Evolutionary conservation across 495 filamentous ascomycete species (phyloP), one percentile per base, ranked within the genome.

Genomic region (Trichodelitschia bisporula): DNA sequence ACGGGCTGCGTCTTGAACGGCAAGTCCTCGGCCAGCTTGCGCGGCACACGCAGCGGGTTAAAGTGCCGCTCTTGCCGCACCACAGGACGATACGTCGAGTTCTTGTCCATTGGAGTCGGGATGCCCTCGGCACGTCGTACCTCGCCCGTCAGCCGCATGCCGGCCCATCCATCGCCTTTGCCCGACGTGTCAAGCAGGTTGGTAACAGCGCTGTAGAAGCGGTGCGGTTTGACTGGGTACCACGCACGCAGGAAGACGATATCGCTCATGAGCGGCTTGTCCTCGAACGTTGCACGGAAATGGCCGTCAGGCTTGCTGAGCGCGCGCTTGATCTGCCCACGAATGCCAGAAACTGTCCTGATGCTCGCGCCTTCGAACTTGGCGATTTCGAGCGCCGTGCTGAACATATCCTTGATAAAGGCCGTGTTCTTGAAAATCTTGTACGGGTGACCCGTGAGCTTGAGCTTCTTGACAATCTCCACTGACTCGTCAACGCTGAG

Each of bases 351-450:
- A 16, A 97, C 86, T 1, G 86, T 97, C 34, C 79, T 75, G 51
- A 97, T 84, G 27, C 73, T 68, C 6, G 86, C 86, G 21, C 86
- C 89, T 55, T 95, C 86, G 43, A 97, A 95, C 52, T 95, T 95
- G 48, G 86, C 84, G 35, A 95, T 80, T 47, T 97, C 86, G 10
- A 97, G 62, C 0, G 77, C 57, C 1, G 72, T 71, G 42, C 64
- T 82, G 59, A 97, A 97, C 86, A 97, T 97, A 49, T 93, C 79
- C 47, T 82, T 84, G 58, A 97, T 86, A 53, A 97, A 95, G 12
- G 86, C 80, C 0, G 86, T 97, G 54, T 97, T 97, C 47, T 89
- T 89, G 65, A 92, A 97, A 51, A 97, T 90, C 58, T 95, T 97
- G 56, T 79, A 83, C 4, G 86, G 79, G 17, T 66, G 59, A 38